Evolutionary conservation across 176 grass and related monocot genomes (phyloP).

Genomic region (Musa schizocarpa): DNA sequence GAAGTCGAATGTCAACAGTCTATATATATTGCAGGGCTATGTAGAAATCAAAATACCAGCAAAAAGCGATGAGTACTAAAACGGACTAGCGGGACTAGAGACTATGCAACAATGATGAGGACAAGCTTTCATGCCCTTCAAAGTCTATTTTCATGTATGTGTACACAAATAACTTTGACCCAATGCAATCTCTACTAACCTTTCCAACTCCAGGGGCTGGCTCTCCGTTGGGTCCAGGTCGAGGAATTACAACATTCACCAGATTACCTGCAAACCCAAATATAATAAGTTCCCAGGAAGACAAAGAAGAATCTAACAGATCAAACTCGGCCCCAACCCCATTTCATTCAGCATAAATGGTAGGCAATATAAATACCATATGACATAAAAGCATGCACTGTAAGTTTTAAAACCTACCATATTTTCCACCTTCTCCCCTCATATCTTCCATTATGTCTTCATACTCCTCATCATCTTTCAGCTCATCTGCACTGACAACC

Average conservation of each 20-base stretch:
- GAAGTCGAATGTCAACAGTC: background rate
- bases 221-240: slow-evolving; percentile 64
- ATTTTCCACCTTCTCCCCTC: slow-evolving; percentile 84
- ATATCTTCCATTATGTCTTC: slow-evolving; percentile 94
- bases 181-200: slow-evolving; percentile 35
- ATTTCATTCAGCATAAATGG: background rate
- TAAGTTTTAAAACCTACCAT: slow-evolving; percentile 34
- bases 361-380: background rate
- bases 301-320: slow-evolving; percentile 9
- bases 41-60: background rate
- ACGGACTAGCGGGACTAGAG: too few relatives aligned
- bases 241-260: slow-evolving; percentile 80
- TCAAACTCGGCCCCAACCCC: too few relatives aligned
- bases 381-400: slow-evolving; percentile 6
- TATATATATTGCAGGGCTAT: background rate
- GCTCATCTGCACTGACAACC: slow-evolving; percentile 63
- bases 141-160: background rate
- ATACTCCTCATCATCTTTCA: slow-evolving; percentile 89
- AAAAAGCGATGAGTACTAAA: too few relatives aligned
- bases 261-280: slow-evolving; percentile 62
- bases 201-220: slow-evolving; percentile 66
- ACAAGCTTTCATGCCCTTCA: background rate
- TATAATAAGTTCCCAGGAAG: background rate
- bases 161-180: background rate
- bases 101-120: background rate